A percentile compares a stretch with the other conserved stretches of the same genome.
These are phyloP conservation scores for Backusella liffmaniae DNA, from an alignment of 192 early-diverging fungal genomes.

Conservation along the genomic window DNA sequence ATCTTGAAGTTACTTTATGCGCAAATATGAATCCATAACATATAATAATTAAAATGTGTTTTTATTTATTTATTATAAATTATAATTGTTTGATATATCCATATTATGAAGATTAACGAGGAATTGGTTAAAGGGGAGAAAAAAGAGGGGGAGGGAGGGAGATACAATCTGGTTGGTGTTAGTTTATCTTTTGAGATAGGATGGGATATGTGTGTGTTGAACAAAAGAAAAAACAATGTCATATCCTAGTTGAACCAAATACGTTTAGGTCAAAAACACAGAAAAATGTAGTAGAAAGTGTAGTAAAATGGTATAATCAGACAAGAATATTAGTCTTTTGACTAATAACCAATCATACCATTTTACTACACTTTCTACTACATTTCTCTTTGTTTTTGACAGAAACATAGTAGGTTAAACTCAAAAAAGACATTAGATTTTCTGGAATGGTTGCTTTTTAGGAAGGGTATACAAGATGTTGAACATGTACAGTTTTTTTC, in stretches of 20 bases:
- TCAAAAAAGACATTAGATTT: conserved; percentile 2
- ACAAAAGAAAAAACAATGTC: not conserved
- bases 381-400: not conserved
- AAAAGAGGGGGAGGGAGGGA: not conserved
- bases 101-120: not conserved
- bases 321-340: not conserved
- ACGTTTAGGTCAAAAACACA: not conserved
- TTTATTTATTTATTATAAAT: not conserved
- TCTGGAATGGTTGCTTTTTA: not conserved
- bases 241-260: not conserved
- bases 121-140: not conserved
- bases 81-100: not conserved
- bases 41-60: not conserved
- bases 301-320: not conserved
- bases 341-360: not conserved
- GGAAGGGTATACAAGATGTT: not conserved
- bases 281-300: not conserved
- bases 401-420: not conserved
- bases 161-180: not conserved
- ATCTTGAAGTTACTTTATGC: no score
- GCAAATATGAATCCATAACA: not conserved
- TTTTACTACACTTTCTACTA: not conserved
- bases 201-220: not conserved
- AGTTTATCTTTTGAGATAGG: not conserved
- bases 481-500: not conserved